These are phyloP conservation scores for Calonectria ilicicola DNA, from an alignment of 2,329 filamentous ascomycete species.

Conservation along the genomic window DNA sequence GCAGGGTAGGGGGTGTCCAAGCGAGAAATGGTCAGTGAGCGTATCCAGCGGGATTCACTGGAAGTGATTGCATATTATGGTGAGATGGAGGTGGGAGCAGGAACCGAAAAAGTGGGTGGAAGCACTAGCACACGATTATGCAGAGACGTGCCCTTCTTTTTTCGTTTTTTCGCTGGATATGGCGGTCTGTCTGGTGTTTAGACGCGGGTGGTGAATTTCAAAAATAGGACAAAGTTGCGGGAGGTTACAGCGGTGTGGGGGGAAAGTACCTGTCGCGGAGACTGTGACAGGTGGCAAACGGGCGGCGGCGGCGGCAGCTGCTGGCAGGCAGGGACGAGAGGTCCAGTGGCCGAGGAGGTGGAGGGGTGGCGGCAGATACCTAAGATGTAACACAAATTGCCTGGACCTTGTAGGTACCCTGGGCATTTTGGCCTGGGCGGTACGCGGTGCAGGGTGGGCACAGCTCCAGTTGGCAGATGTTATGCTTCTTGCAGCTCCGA, in stretches of 20 bases:
- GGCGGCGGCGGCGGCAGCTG: conserved; percentile 2
- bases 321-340: background rate
- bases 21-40: conserved; percentile 6
- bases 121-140: conserved; percentile 8
- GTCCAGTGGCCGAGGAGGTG: background rate
- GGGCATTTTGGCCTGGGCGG: background rate
- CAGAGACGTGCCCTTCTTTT: background rate
- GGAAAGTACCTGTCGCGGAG: background rate
- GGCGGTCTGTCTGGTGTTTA: conserved; percentile 12
- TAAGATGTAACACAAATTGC: background rate
- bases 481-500: background rate
- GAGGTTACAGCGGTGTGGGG: conserved; percentile 22
- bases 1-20: conserved; percentile 1
- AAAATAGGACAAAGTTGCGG: conserved; percentile 21
- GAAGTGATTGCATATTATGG: conserved; percentile 2
- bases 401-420: conserved; percentile 3
- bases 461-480: conserved; percentile 4
- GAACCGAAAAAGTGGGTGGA: conserved; percentile 2
- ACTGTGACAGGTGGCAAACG: conserved; percentile 22
- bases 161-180: conserved; percentile 4
- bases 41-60: conserved; percentile 1
- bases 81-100: background rate
- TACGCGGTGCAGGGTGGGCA: background rate
- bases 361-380: conserved; percentile 4
- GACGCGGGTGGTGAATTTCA: conserved; percentile 2